Percentiles rank a stretch among this genome's conserved stretches.
Evolutionary conservation across 1,139 yeast genomes (phyloP).

Genomic region (Diutina siamensis): DNA sequence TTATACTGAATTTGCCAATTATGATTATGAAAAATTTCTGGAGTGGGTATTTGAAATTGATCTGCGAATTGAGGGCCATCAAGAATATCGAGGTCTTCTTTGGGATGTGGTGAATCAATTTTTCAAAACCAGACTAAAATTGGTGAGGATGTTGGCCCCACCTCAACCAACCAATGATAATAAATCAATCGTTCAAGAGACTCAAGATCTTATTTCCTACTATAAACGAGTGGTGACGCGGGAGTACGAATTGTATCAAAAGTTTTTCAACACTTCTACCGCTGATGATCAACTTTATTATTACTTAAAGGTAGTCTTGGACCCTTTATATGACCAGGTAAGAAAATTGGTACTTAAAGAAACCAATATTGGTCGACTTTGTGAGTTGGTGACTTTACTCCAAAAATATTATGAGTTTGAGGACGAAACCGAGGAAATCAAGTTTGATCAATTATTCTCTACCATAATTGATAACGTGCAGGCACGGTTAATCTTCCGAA

Average conservation of each 20-base stretch:
- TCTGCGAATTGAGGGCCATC: constrained; percentile 21
- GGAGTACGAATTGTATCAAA: constrained; percentile 48
- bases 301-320: constrained; percentile 55
- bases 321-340: constrained; percentile 64
- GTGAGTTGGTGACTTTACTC: constrained; percentile 65
- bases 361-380: constrained; percentile 48
- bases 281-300: constrained; percentile 23
- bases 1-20: constrained; percentile 42
- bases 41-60: background rate
- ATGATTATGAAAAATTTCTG: constrained; percentile 24
- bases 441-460: constrained; percentile 30
- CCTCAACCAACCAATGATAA: background rate
- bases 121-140: constrained; percentile 40
- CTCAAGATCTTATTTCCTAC: constrained; percentile 49
- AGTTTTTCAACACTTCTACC: constrained; percentile 28
- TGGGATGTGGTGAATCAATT: constrained; percentile 57
- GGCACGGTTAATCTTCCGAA: constrained; percentile 65
- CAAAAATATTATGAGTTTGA: constrained; percentile 61
- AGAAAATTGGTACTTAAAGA: constrained; percentile 62
- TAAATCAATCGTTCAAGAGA: constrained; percentile 34
- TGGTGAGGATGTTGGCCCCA: constrained; percentile 14
- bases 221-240: constrained; percentile 47
- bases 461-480: constrained; percentile 73
- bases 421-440: constrained; percentile 16
- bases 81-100: constrained; percentile 56